Evolutionary conservation across 441 rosid species (phyloP).

Genomic region (Breynia disticha): DNA sequence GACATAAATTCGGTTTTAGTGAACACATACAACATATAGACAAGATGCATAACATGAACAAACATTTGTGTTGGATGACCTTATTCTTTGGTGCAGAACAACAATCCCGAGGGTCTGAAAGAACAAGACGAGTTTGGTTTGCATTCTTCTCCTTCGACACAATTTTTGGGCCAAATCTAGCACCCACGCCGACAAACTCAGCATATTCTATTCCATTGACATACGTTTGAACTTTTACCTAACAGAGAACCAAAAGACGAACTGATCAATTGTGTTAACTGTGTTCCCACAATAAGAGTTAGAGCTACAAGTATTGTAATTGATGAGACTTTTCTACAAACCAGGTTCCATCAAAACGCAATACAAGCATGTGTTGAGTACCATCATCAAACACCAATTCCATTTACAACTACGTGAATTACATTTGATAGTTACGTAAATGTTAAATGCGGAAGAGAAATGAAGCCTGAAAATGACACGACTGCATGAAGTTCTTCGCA

Average conservation of each 20-base stretch:
- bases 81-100: constrained; percentile 55
- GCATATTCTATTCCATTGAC: constrained; percentile 61
- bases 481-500: too few species aligned
- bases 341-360: background rate
- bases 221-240: constrained; percentile 99
- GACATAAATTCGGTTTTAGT: constrained; percentile 10
- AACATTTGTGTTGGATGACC: constrained; percentile 30
- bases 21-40: constrained; percentile 8
- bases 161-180: constrained; percentile 78
- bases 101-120: constrained; percentile 82
- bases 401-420: background rate
- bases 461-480: too few species aligned
- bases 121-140: constrained; percentile 51
- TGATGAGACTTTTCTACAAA: constrained; percentile 2
- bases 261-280: constrained; percentile 6
- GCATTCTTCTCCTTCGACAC: constrained; percentile 96
- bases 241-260: background rate
- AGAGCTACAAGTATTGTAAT: constrained; percentile 5
- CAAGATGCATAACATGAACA: constrained; percentile 1
- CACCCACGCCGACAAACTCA: constrained; percentile 98
- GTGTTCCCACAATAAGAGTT: constrained; percentile 2
- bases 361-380: too few species aligned
- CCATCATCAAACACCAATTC: too few species aligned
- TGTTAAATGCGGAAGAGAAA: too few species aligned
- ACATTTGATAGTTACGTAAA: background rate